These are phyloP conservation scores for Penicillium crystallinum DNA, from an alignment of 495 filamentous ascomycete genomes.

Conservation along the genomic window DNA sequence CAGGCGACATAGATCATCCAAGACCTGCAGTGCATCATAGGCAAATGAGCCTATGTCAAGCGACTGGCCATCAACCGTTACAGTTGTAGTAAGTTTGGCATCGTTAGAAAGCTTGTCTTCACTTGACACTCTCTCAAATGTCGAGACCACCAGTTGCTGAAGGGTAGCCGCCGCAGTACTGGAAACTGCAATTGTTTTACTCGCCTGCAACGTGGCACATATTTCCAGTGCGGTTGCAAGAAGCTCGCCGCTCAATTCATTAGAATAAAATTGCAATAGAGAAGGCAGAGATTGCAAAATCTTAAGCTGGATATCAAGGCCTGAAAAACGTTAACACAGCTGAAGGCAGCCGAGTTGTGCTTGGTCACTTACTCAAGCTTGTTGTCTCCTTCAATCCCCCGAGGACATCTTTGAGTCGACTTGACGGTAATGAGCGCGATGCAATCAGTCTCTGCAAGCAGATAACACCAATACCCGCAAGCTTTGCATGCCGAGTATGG, in stretches of 20 bases:
- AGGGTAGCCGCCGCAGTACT: conserved; percentile 92
- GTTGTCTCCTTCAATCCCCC: conserved; percentile 82
- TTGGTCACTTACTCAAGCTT: conserved; percentile 44
- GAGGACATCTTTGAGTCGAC: conserved; percentile 73
- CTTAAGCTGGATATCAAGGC: conserved; percentile 90
- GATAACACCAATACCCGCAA: conserved; percentile 77
- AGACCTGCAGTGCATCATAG: conserved; percentile 78
- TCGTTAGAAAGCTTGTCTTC: conserved; percentile 68
- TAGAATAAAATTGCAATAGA: conserved; percentile 83
- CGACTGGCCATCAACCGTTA: conserved; percentile 50
- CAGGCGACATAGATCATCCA: conserved; percentile 85
- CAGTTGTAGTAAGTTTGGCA: conserved; percentile 26
- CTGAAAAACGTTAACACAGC: conserved; percentile 41
- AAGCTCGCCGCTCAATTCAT: conserved; percentile 72
- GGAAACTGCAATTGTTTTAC: conserved; percentile 86
- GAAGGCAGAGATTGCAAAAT: conserved; percentile 92
- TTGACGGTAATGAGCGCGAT: conserved; percentile 66
- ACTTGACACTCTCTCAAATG: conserved; percentile 81
- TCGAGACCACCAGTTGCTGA: conserved; percentile 85
- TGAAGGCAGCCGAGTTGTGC: background rate
- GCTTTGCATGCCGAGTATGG: conserved; percentile 78
- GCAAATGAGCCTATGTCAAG: conserved; percentile 69
- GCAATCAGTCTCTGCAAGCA: conserved; percentile 87
- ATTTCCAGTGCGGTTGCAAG: conserved; percentile 78
- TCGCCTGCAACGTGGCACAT: conserved; percentile 82